Base-by-base conservation (phyloP, 139 green algal species). In the Closterium sp. region DNA sequence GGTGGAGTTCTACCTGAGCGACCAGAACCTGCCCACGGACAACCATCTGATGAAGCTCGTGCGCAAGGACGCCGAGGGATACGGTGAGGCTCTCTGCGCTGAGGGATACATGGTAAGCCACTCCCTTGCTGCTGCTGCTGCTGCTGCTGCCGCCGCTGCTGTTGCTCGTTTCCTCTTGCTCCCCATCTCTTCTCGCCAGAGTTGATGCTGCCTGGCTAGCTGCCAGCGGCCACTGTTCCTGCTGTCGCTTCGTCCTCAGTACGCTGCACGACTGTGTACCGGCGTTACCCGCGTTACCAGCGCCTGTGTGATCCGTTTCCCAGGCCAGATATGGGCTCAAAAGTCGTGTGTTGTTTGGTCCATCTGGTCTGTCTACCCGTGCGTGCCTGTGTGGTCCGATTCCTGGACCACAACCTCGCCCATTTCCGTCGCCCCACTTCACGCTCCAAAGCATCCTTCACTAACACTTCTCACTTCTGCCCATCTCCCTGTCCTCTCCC, bases 1-100 rank as follows among this genome's bases (percentile, higher is more conserved):
- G 85, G 81, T 89, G 33, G 89, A 92, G 36, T 92, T 92, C 35
- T 94, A 94, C 33, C 93, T 94, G n/a, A 94, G 91, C 88, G 91
- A 94, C 35, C 69, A 89, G 33, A 94, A 94, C 66, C 91, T 94
- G 83, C 91, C 91, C 23, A 94, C 91, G 16, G 91, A 94, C 88
- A 94, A 94, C 85, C 89, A 90, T 38, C 34, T 94, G 3, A 89
- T 94, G 88, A 89, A 89, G 33, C 87, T 89, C 16, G 38, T 94
- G 30, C 69, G 34, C 28, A 90, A 90, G 21, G 87, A 92, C 33
- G 19, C 35, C 36, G 38, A 92, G 1, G 87, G 91, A 33, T 94
- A 34, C 33, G 84, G 90, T 93, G 33, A 93, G 90, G 34, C 10
- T 36, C 76, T 16, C 10, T 9, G 23, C 12, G 28, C 35, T 90